A percentile compares a stretch with the other conserved stretches of the same genome.
phyloP scores from a whole-genome alignment of 768 basidiomycete species.

The Boletus vinaceobasis region DNA sequence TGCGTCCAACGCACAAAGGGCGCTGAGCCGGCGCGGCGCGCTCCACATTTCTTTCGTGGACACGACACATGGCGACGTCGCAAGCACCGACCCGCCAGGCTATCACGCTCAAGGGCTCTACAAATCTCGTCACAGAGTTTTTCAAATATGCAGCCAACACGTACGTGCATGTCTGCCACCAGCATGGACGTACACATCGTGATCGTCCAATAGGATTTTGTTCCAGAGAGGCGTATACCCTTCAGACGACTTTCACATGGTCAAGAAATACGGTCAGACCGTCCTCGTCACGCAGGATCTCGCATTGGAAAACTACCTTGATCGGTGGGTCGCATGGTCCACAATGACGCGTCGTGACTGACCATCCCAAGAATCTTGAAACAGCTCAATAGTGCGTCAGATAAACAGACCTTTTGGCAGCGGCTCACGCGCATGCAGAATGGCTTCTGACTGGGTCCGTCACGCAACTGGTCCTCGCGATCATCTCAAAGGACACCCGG shows the following conservation, averaged over 20 bases:
- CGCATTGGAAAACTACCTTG: conserved; percentile 90
- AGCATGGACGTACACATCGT: too few species aligned
- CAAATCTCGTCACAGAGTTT: conserved; percentile 92
- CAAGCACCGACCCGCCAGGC: conserved; percentile 58
- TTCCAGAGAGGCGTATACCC: conserved; percentile 98
- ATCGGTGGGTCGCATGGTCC: conserved; percentile 43
- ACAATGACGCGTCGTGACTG: neutral
- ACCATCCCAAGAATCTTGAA: conserved; percentile 67
- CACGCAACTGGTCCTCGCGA: conserved; percentile 90
- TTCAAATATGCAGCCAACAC: conserved; percentile 99
- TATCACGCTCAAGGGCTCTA: conserved; percentile 95
- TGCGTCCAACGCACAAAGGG: neutral
- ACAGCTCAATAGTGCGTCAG: conserved; percentile 82
- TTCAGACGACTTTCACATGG: conserved; percentile 98
- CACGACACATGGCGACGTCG: conserved; percentile 39
- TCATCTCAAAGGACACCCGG: conserved; percentile 92
- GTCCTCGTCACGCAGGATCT: conserved; percentile 94
- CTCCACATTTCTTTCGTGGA: neutral
- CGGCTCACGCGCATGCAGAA: conserved; percentile 43
- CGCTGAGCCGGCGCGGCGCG: too few species aligned
- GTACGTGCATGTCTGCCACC: conserved; percentile 43
- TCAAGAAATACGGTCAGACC: conserved; percentile 97
- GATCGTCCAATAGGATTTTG: conserved; percentile 59
- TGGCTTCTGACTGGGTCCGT: conserved; percentile 94
- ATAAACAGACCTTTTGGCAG: neutral